Conservation (phyloP, 495 filamentous ascomycete species). For the Tuber microsphaerosporum region DNA sequence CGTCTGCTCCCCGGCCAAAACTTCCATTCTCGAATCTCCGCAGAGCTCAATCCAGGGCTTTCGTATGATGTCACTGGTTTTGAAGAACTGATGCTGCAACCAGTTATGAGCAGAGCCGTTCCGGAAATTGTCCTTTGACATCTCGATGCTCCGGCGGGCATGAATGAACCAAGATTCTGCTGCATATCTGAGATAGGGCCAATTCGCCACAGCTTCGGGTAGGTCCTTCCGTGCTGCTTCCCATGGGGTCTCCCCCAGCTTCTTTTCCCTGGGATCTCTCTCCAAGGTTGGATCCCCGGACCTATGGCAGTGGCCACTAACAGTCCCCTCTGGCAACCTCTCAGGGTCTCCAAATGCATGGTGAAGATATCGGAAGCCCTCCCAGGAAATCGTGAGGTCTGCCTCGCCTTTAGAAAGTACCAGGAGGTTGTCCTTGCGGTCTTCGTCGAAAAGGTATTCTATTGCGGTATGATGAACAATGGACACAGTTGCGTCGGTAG, state of each 20-base stretch:
- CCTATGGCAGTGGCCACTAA: fast-evolving
- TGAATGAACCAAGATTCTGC: not conserved
- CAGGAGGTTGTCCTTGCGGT: no score
- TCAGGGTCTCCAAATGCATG: not conserved
- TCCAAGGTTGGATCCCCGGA: not conserved
- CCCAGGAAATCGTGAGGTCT: no score
- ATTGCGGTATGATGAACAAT: no score
- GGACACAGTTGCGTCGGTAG: no score
- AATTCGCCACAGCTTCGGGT: not conserved
- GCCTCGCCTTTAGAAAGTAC: no score
- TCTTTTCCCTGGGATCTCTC: no score
- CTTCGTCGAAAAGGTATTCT: no score
- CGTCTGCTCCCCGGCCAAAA: not conserved
- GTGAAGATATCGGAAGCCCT: no score
- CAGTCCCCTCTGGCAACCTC: not conserved
- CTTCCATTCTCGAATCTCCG: not conserved
- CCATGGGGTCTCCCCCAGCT: not conserved
- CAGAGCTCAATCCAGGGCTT: not conserved
- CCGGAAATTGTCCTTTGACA: not conserved
- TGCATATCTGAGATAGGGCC: not conserved
- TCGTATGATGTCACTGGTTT: not conserved
- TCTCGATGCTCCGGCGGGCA: not conserved
- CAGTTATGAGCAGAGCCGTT: not conserved
- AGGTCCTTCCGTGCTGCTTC: not conserved
- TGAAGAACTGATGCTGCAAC: not conserved